Base-by-base conservation (phyloP, 306 rosid species). In the Glycine latifolia region DNA sequence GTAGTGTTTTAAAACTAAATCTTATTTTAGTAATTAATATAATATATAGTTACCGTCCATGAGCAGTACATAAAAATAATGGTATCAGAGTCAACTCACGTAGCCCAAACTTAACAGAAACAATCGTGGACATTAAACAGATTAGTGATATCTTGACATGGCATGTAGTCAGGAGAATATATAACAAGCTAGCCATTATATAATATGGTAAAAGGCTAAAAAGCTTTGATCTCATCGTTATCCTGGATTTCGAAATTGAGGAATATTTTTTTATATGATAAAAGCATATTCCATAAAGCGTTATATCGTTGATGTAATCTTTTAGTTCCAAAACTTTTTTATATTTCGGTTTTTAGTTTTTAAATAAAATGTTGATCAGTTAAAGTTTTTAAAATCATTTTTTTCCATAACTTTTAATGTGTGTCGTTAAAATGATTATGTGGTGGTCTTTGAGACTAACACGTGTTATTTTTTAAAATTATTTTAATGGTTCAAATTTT, bases 271-370 rank as follows among this genome's bases (percentile, higher is more conserved):
- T 54, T 49, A 62, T 10, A 73, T 12, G 58, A 17, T 62, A 39
- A 50, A 6, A 62, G 84, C 58, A 63, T 62, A 81, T 81, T 81
- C 84, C 75, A 44, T 43, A 50, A 63, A 53, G 41, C 46, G 10
- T 47, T 54, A 35, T 17, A 10, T 4, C 7, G 14, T 46, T 26
- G 31, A 26, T 26, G 2, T 26, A 63, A 67, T 67, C 15, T 63
- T 66, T 3, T 12, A 66, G 52, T 37, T 41, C 11, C 70, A 26
- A 26, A 26, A 26, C 31, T 2, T 26, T 26, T 26, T 26, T 26
- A 26, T 26, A 26, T 26, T 26, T 26, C 1, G 31, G 31, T 1
- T 26, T 26, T 26, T 26, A 26, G 31, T 26, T 26, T 26, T 26
- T 1, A 26, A 0, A 26, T 26, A 26, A 26, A 26, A 26, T 26